Conservation (phyloP, 2,329 filamentous ascomycete species). For the Bertia moriformis region DNA sequence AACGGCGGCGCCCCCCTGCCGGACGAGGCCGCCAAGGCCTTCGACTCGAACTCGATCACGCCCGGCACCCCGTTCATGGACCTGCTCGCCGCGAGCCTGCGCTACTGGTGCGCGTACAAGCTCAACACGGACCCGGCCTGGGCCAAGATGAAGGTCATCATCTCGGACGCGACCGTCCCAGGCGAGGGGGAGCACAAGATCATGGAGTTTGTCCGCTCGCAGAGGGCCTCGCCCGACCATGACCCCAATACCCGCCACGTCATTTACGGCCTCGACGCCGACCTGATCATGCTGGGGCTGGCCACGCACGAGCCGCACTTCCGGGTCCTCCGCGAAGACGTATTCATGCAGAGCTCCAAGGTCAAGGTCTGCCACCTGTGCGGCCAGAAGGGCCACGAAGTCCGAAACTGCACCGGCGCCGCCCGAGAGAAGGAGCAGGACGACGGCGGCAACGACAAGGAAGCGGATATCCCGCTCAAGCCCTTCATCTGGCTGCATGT, state of each 20-base stretch:
- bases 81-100: constrained; percentile 72
- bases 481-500: constrained; percentile 99
- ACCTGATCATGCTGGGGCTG: constrained; percentile 95
- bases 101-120: constrained; percentile 97
- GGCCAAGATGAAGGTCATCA: constrained; percentile 92
- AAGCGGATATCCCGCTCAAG: constrained; percentile 56
- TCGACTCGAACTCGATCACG: constrained; percentile 77
- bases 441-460: constrained; percentile 60
- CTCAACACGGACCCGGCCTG: constrained; percentile 91
- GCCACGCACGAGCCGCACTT: constrained; percentile 97
- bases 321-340: constrained; percentile 87
- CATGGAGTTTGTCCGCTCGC: constrained; percentile 93
- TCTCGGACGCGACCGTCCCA: constrained; percentile 93
- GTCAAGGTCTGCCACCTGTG: constrained; percentile 73
- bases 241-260: constrained; percentile 95
- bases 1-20: constrained; percentile 50
- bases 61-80: constrained; percentile 98
- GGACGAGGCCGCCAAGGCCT: constrained; percentile 62
- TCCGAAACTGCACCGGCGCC: constrained; percentile 68
- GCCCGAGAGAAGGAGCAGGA: constrained; percentile 70
- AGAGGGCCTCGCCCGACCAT: constrained; percentile 77
- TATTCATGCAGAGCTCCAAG: constrained; percentile 81
- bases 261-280: constrained; percentile 93
- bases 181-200: constrained; percentile 99
- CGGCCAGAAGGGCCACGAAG: constrained; percentile 82